Evolutionary conservation across 192 early-diverging fungal species (phyloP).

Genomic region (Backusella parvicylindrica): DNA sequence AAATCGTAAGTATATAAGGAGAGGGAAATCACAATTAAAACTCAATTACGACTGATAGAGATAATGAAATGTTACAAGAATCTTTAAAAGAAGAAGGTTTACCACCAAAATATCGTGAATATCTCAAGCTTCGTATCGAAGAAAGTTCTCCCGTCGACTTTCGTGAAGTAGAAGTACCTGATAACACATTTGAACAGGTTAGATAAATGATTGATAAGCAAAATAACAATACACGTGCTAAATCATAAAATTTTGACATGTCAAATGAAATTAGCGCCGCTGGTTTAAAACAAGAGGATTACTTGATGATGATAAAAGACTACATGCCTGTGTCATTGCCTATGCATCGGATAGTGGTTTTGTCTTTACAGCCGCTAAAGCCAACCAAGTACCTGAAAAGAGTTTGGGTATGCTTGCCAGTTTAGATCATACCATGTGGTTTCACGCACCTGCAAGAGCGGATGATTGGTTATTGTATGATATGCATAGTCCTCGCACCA

Average conservation of each 20-base stretch:
- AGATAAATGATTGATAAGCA: not conserved
- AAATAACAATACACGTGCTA: not conserved
- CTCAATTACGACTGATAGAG: not conserved
- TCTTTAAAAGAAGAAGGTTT: not conserved
- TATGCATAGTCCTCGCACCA: slow-evolving; percentile 68
- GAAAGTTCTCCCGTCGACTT: slow-evolving; percentile 16
- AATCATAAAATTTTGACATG: not conserved
- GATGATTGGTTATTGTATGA: slow-evolving; percentile 87
- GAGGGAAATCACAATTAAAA: not conserved
- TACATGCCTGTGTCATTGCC: slow-evolving; percentile 54
- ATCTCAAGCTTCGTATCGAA: slow-evolving; percentile 9
- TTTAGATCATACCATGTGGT: slow-evolving; percentile 79
- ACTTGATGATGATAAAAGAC: slow-evolving; percentile 47
- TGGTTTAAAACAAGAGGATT: slow-evolving; percentile 68
- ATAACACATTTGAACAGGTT: not conserved
- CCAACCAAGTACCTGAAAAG: slow-evolving; percentile 2
- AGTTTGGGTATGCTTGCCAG: slow-evolving; percentile 56
- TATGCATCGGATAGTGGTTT: slow-evolving; percentile 56
- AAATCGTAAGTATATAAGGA: slow-evolving; percentile 1
- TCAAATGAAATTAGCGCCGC: slow-evolving; percentile 17
- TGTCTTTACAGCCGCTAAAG: slow-evolving; percentile 36
- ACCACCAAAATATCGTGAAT: not conserved
- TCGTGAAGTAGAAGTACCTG: not conserved
- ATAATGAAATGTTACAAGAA: slow-evolving; percentile 4
- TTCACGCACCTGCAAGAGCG: slow-evolving; percentile 78